Evolutionary conservation across 2,329 filamentous ascomycete genomes (phyloP).

Genomic region (Fusarium veterinarium): DNA sequence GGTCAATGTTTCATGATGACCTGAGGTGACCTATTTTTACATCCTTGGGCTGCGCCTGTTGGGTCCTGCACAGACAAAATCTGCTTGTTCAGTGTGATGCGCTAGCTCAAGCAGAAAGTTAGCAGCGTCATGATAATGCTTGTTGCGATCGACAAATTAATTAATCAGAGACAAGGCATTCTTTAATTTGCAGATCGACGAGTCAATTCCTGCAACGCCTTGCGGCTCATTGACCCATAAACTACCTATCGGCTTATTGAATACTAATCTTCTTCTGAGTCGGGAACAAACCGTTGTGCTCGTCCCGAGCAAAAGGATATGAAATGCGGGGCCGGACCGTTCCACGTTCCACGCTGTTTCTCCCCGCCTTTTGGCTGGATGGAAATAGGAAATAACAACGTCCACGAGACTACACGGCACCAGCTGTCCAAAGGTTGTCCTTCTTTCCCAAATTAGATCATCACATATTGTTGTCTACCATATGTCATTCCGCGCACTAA

Average conservation of each 20-base stretch:
- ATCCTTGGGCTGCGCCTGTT: slow-evolving; percentile 25
- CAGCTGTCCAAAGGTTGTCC: background rate
- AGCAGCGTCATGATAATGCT: slow-evolving; percentile 14
- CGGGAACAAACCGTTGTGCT: background rate
- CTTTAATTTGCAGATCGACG: background rate
- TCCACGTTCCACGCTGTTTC: slow-evolving; percentile 17
- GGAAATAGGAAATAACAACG: slow-evolving; percentile 19
- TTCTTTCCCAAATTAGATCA: slow-evolving; percentile 20
- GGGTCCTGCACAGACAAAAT: background rate
- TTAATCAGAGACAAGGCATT: slow-evolving; percentile 28
- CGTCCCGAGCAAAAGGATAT: slow-evolving; percentile 4
- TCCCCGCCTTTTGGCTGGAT: slow-evolving; percentile 39
- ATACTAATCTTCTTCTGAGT: background rate
- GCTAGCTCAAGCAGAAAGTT: background rate
- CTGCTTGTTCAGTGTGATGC: slow-evolving; percentile 1
- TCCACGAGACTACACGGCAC: background rate
- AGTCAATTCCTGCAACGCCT: slow-evolving; percentile 10
- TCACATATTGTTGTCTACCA: background rate
- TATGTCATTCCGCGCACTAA: background rate
- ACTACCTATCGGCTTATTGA: background rate
- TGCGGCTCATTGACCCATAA: slow-evolving; percentile 1
- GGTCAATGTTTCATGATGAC: slow-evolving; percentile 25
- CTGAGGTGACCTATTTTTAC: slow-evolving; percentile 37
- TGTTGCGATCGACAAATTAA: slow-evolving; percentile 24
- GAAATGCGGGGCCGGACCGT: slow-evolving; percentile 32